Conservation (phyloP, 495 filamentous ascomycete genomes). For the Penicillium flavigenum region DNA sequence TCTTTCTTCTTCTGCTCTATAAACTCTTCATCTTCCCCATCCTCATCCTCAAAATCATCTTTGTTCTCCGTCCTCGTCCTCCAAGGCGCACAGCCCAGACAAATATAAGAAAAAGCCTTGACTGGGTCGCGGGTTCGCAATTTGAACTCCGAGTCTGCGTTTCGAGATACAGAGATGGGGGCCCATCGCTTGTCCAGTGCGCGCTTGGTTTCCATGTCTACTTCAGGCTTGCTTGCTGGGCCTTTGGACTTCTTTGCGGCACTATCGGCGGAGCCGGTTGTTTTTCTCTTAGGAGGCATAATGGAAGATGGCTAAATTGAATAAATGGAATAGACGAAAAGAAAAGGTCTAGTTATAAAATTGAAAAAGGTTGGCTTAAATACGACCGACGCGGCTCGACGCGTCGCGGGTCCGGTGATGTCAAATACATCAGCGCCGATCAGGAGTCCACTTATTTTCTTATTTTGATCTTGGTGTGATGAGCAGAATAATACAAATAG, state of each 20-base stretch:
- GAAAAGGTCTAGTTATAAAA: neutral
- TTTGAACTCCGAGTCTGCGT: neutral
- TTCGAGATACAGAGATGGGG: constrained; percentile 1
- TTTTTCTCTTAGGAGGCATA: neutral
- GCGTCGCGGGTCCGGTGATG: neutral
- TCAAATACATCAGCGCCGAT: neutral
- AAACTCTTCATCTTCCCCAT: neutral
- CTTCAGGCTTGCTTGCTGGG: neutral
- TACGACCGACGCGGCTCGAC: neutral
- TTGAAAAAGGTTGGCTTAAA: neutral
- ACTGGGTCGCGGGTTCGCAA: neutral
- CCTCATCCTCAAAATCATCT: neutral
- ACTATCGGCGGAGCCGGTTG: neutral
- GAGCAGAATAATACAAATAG: neutral
- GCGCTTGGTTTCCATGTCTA: neutral
- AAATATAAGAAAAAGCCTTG: neutral
- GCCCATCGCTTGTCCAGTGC: neutral
- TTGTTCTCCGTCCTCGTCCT: too few relatives aligned
- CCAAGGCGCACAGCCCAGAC: neutral
- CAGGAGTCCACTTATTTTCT: too few relatives aligned
- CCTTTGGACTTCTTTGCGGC: constrained; percentile 1
- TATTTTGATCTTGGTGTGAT: too few relatives aligned
- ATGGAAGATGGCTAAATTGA: neutral
- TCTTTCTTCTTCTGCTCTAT: constrained; percentile 1
- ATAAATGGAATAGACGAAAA: neutral